Conservation (phyloP, 331 rosid genomes). For the Acacia pycnantha region DNA sequence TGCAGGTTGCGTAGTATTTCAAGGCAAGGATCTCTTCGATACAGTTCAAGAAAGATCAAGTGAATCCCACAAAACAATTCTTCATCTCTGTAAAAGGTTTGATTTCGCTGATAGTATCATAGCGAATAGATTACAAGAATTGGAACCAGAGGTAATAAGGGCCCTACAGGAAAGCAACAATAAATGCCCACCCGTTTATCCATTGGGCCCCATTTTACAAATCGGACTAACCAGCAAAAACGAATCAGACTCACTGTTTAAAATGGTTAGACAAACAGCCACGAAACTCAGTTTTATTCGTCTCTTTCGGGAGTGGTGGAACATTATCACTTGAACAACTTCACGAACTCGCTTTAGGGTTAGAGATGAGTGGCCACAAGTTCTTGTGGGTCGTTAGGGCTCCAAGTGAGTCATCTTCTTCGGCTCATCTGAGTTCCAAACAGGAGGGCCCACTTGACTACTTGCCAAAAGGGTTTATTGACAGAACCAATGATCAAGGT, state of each 20-base stretch:
- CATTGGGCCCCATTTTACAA: background rate
- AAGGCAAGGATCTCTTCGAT: too few species aligned
- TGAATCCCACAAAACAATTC: background rate
- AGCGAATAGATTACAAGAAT: background rate
- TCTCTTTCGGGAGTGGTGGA: background rate
- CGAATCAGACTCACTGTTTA: background rate
- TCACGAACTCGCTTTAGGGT: background rate
- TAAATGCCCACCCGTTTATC: background rate
- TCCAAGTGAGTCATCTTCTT: background rate
- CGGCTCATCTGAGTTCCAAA: background rate
- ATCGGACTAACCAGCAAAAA: background rate
- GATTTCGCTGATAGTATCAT: background rate
- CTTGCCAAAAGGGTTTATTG: background rate
- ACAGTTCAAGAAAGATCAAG: slow-evolving; percentile 24
- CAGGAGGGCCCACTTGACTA: background rate
- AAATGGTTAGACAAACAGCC: background rate
- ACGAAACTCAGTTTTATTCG: background rate
- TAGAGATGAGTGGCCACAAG: background rate
- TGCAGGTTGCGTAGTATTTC: too few species aligned
- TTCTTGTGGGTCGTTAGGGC: background rate
- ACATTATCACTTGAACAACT: background rate
- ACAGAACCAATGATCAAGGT: slow-evolving; percentile 8
- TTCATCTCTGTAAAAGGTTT: background rate
- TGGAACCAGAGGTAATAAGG: background rate
- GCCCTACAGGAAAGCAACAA: background rate